Conservation (phyloP, 192 early-diverging fungal genomes). For the Backusella liffmaniae region DNA sequence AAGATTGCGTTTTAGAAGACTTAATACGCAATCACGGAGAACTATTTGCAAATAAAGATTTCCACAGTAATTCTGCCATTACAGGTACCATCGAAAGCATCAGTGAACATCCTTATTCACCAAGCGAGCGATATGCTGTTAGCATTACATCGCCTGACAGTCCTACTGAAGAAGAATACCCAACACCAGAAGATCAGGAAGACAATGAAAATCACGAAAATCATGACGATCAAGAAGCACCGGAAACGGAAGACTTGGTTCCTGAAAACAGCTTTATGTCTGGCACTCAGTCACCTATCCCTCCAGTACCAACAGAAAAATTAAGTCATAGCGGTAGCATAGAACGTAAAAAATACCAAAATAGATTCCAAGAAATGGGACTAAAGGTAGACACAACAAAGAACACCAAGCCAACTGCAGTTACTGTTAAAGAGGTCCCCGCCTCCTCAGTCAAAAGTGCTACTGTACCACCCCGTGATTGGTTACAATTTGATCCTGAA, state of each 20-base stretch:
- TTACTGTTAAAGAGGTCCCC: background rate
- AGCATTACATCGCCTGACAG: background rate
- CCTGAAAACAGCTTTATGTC: background rate
- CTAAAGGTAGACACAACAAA: conserved; percentile 4
- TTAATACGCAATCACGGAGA: conserved; percentile 29
- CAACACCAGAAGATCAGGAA: background rate
- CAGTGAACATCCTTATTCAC: background rate
- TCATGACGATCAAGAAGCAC: background rate
- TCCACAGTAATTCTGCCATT: conserved; percentile 24
- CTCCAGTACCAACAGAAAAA: background rate
- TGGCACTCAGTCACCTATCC: background rate
- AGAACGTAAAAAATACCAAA: conserved; percentile 11
- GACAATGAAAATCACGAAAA: background rate
- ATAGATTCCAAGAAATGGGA: conserved; percentile 9
- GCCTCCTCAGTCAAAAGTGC: conserved; percentile 12
- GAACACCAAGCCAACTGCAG: background rate
- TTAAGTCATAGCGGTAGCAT: background rate
- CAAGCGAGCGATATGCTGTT: background rate
- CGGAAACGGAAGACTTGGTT: background rate
- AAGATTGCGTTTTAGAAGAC: conserved; percentile 39
- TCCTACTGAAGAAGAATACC: background rate
- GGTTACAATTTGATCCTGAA: conserved; percentile 16
- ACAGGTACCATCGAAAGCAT: conserved; percentile 25
- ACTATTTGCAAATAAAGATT: conserved; percentile 32
- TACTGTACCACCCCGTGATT: conserved; percentile 10